Evolutionary conservation across 495 filamentous ascomycete species (phyloP).

Genomic region (Aspergillus cavernicola): DNA sequence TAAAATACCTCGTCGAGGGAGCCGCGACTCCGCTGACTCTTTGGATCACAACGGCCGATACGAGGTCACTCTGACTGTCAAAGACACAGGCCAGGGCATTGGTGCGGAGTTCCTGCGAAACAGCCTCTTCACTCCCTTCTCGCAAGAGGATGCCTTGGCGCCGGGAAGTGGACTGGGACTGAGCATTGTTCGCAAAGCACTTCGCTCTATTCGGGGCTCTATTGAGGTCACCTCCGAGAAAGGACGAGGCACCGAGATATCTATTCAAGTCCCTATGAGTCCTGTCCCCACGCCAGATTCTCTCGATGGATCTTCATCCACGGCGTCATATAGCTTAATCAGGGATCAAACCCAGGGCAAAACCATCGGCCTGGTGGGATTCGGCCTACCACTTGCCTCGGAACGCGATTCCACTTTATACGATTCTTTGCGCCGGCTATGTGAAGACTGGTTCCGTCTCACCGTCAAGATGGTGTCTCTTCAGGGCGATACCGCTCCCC

Average conservation of each 20-base stretch:
- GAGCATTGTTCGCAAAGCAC: slow-evolving; percentile 37
- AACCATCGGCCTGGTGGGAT: slow-evolving; percentile 23
- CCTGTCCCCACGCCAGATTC: no score
- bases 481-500: not conserved
- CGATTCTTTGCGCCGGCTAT: slow-evolving; percentile 20
- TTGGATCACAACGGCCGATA: not conserved
- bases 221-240: slow-evolving; percentile 27
- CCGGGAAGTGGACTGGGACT: slow-evolving; percentile 68
- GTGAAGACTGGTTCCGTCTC: slow-evolving; percentile 23
- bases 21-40: not conserved
- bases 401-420: slow-evolving; percentile 19
- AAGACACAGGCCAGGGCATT: slow-evolving; percentile 67
- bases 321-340: slow-evolving; percentile 5
- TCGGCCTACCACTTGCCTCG: slow-evolving; percentile 13
- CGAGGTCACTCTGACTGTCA: slow-evolving; percentile 40
- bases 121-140: slow-evolving; percentile 63
- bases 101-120: slow-evolving; percentile 50
- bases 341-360: slow-evolving; percentile 10
- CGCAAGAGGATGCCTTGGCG: slow-evolving; percentile 61
- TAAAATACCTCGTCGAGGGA: not conserved
- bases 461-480: slow-evolving; percentile 9
- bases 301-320: not conserved
- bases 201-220: slow-evolving; percentile 23
- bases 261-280: slow-evolving; percentile 32
- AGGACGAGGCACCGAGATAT: slow-evolving; percentile 50